These are phyloP conservation scores for Yamadazyma endophytica DNA, from an alignment of 805 yeast genomes.

Conservation along the genomic window DNA sequence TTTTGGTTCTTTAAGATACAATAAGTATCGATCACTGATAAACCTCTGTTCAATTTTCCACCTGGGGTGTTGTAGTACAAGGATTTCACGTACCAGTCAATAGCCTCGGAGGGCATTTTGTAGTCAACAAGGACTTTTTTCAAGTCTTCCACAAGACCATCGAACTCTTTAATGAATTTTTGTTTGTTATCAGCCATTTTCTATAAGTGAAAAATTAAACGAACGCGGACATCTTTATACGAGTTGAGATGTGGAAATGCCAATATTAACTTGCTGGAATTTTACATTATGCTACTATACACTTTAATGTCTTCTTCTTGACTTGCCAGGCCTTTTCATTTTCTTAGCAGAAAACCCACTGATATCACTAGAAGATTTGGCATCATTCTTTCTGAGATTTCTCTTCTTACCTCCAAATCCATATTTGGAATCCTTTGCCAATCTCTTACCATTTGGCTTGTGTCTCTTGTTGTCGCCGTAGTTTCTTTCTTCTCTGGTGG, in stretches of 20 bases:
- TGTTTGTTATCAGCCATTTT: constrained; percentile 43
- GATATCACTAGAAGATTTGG: constrained; percentile 66
- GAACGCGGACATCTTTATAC: too few relatives aligned
- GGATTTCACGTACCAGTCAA: constrained; percentile 73
- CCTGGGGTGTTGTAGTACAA: constrained; percentile 90
- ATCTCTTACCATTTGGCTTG: constrained; percentile 61
- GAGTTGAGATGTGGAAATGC: too few relatives aligned
- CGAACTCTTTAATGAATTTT: constrained; percentile 66
- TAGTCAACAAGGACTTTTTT: constrained; percentile 55
- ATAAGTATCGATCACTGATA: constrained; percentile 92
- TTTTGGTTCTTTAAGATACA: constrained; percentile 63
- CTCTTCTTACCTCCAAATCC: constrained; percentile 80
- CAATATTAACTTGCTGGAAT: too few relatives aligned
- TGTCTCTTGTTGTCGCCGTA: constrained; percentile 43
- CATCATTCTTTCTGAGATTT: constrained; percentile 67
- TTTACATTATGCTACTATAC: too few relatives aligned
- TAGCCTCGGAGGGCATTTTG: constrained; percentile 83
- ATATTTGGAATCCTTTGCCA: constrained; percentile 67
- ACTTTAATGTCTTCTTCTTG: too few relatives aligned
- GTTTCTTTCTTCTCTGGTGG: constrained; percentile 51
- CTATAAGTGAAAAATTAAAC: too few relatives aligned
- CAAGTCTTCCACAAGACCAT: constrained; percentile 73
- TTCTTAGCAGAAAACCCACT: constrained; percentile 51
- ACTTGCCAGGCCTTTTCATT: constrained; percentile 50
- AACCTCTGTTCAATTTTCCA: constrained; percentile 94